These are phyloP conservation scores for Suaeda aralocaspica DNA, from an alignment of 148 eudicot species.

Conservation along the genomic window DNA sequence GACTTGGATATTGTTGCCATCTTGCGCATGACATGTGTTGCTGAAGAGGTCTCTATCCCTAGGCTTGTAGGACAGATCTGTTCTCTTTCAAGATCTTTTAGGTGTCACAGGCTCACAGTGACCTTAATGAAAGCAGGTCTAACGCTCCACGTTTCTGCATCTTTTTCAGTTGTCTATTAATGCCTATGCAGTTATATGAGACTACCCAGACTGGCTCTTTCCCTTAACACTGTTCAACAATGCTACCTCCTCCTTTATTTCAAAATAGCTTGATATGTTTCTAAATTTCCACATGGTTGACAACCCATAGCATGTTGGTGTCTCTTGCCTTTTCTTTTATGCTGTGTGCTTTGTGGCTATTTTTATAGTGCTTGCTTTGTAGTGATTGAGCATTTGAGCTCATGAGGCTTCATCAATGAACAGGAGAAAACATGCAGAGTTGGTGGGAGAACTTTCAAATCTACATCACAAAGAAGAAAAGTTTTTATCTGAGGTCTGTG, in stretches of 20 bases:
- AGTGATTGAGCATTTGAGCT: not conserved
- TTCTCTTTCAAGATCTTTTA: no score
- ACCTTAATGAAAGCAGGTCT: no score
- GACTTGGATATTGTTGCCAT: no score
- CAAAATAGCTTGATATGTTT: not conserved
- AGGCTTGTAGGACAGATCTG: no score
- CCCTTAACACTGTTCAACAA: not conserved
- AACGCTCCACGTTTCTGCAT: no score
- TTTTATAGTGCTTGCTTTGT: not conserved
- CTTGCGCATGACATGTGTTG: no score
- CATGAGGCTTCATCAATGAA: conserved; percentile 16
- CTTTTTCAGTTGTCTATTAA: no score
- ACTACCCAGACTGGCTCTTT: not conserved
- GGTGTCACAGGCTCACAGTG: no score
- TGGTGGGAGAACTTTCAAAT: conserved; percentile 89
- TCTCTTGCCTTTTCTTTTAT: not conserved
- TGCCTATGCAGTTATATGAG: no score
- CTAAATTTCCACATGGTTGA: not conserved
- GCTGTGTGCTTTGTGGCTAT: not conserved
- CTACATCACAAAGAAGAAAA: conserved; percentile 90
- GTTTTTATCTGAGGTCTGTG: conserved; percentile 84
- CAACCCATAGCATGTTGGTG: not conserved
- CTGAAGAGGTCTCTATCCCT: no score
- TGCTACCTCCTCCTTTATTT: not conserved
- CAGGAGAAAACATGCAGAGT: conserved; percentile 95